A percentile compares a stretch with the other conserved stretches of the same genome.
Evolutionary conservation across 2,329 filamentous ascomycete genomes (phyloP).

Genomic region (Teratosphaeriaceae sp.): DNA sequence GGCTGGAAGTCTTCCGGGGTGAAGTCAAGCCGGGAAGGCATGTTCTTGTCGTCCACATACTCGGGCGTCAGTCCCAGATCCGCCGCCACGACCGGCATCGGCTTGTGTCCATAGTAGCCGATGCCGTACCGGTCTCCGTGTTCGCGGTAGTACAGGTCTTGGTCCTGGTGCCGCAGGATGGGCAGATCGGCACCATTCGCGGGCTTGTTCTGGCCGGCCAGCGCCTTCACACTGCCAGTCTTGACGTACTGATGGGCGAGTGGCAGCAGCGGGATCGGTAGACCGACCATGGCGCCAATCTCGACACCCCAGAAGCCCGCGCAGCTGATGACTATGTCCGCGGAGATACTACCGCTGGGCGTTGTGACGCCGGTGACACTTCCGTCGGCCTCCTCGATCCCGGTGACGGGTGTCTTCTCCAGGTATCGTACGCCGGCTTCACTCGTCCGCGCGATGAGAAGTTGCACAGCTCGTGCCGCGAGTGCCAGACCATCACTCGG

Average conservation of each 20-base stretch:
- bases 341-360: slow-evolving; percentile 42
- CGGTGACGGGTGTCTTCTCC: slow-evolving; percentile 51
- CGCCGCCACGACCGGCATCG: slow-evolving; percentile 53
- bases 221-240: slow-evolving; percentile 47
- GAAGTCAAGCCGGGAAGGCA: slow-evolving; percentile 57
- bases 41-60: slow-evolving; percentile 51
- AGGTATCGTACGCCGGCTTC: slow-evolving; percentile 54
- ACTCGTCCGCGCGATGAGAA: slow-evolving; percentile 53
- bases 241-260: slow-evolving; percentile 60
- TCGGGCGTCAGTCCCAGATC: slow-evolving; percentile 48
- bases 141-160: slow-evolving; percentile 59
- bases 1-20: slow-evolving; percentile 54
- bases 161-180: slow-evolving; percentile 57
- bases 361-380: slow-evolving; percentile 53
- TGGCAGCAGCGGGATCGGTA: slow-evolving; percentile 53
- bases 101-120: slow-evolving; percentile 57
- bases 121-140: slow-evolving; percentile 58
- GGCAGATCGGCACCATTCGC: slow-evolving; percentile 49
- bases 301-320: slow-evolving; percentile 63
- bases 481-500: slow-evolving; percentile 56
- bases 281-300: slow-evolving; percentile 54
- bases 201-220: slow-evolving; percentile 36
- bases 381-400: slow-evolving; percentile 44
- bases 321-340: slow-evolving; percentile 57
- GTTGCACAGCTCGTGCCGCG: slow-evolving; percentile 54